A percentile compares a stretch with the other conserved stretches of the same genome.
Conservation (phyloP, 768 basidiomycete genomes). For the Phylloporus arenicola region DNA sequence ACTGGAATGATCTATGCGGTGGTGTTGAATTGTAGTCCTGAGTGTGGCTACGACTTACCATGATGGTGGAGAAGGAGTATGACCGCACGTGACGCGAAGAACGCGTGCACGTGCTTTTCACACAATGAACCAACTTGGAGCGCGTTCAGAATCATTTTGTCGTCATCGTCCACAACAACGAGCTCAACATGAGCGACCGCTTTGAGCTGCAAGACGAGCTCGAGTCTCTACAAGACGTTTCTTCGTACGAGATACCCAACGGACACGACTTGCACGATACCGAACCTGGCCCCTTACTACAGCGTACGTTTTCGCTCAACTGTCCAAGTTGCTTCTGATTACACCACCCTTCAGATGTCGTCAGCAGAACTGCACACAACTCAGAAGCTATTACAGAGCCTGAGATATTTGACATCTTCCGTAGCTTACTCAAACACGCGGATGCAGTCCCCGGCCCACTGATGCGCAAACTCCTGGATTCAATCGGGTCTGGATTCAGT, state of each 20-base stretch:
- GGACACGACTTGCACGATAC: slow-evolving; percentile 61
- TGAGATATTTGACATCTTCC: slow-evolving; percentile 75
- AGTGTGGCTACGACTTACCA: slow-evolving; percentile 16
- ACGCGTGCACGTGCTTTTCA: slow-evolving; percentile 26
- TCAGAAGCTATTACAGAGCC: slow-evolving; percentile 66
- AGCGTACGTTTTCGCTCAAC: slow-evolving; percentile 39
- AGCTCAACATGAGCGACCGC: slow-evolving; percentile 30
- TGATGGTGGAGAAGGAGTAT: slow-evolving; percentile 8
- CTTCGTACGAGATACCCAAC: slow-evolving; percentile 59
- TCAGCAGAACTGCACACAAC: slow-evolving; percentile 72
- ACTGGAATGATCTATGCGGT: slow-evolving; percentile 69
- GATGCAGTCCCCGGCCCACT: slow-evolving; percentile 54
- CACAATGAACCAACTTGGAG: neutral
- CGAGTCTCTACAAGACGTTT: slow-evolving; percentile 54
- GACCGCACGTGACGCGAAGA: neutral
- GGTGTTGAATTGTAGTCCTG: neutral
- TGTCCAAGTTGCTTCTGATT: slow-evolving; percentile 6
- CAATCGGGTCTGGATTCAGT: slow-evolving; percentile 69
- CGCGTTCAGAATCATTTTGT: slow-evolving; percentile 4
- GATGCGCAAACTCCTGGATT: slow-evolving; percentile 86
- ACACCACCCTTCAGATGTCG: slow-evolving; percentile 49
- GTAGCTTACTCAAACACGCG: slow-evolving; percentile 75
- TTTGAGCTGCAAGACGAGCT: slow-evolving; percentile 83
- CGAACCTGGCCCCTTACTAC: slow-evolving; percentile 51
- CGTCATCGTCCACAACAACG: slow-evolving; percentile 2